These are phyloP conservation scores for Phalaenopsis equestris DNA, from an alignment of 106 monocot species.

Conservation along the genomic window DNA sequence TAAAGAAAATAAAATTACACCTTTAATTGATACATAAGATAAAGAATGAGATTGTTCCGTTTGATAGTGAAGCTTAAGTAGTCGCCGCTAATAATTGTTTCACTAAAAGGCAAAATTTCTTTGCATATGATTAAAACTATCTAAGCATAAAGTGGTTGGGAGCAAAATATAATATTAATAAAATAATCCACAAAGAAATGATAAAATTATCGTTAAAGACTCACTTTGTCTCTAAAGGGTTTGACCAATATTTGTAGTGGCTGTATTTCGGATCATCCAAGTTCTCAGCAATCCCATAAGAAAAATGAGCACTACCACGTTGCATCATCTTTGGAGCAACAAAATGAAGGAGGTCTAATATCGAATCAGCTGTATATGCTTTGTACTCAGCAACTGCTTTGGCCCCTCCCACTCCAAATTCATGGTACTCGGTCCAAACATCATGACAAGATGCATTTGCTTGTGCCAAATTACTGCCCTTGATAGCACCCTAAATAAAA, in stretches of 20 bases:
- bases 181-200: neutral
- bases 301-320: slow-evolving; percentile 89
- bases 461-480: slow-evolving; percentile 49
- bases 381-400: slow-evolving; percentile 92
- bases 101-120: neutral
- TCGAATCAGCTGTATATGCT: slow-evolving; percentile 60
- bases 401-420: slow-evolving; percentile 71
- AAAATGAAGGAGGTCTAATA: slow-evolving; percentile 86
- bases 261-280: slow-evolving; percentile 81
- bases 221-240: slow-evolving; percentile 93
- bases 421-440: slow-evolving; percentile 93
- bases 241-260: slow-evolving; percentile 98
- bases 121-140: neutral
- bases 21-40: neutral
- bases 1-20: too few relatives aligned
- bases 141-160: neutral
- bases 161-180: neutral
- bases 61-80: neutral
- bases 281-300: slow-evolving; percentile 93
- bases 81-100: neutral
- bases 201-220: slow-evolving; percentile 2
- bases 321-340: slow-evolving; percentile 99
- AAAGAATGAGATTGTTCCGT: neutral
- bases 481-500: slow-evolving; percentile 61
- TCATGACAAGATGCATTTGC: slow-evolving; percentile 76